Evolutionary conservation across 2,329 filamentous ascomycete genomes (phyloP), one percentile per base, ranked within the genome.

Genomic region (Talaromyces atroroseus): DNA sequence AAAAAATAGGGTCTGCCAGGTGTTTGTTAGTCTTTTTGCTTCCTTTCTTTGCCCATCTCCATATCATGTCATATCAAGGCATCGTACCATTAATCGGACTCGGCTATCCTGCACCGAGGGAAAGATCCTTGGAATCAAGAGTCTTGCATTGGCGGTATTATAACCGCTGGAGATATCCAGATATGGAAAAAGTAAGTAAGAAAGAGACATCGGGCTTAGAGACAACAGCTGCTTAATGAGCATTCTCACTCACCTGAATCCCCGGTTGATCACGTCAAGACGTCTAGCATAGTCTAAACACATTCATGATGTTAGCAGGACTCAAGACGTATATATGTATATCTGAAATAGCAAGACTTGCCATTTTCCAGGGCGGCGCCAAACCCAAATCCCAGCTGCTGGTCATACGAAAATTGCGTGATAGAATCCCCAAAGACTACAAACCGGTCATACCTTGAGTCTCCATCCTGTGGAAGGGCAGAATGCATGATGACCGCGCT

Each of bases 391-490:
- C 87, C 89, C 56, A 82, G 75, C 11, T 80, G 73, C 49, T 85
- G 77, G 36, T 80, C 77, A 61, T 81, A 82, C 1, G 84, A 81
- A 44, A 80, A 77, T 67, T 97, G 85, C 49, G 92, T 86, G 60
- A 97, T 86, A 32, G 90, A 95, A 74, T 97, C 94, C 54, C 92
- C 92, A 60, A 97, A 88, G 23, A 97, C 83, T 60, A 97, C 78
- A 64, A 92, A 78, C 66, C 92, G 89, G 49, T 87, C 84, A 65
- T 88, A 88, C 16, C 29, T 34, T 16, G 44, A n/a, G 23, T 14
- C 24, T 18, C 45, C 52, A 42, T 49, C 32, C 20, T 57, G 49
- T 18, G 32, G 21, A 18, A 34, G 23, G 32, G 26, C n/a, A 21
- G 52, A 54, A 44, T 44, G 32, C 54, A 57, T 57, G 34, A 12